These are phyloP conservation scores for Cyberlindnera misumaiensis DNA, from an alignment of 805 yeast species.

Conservation along the genomic window DNA sequence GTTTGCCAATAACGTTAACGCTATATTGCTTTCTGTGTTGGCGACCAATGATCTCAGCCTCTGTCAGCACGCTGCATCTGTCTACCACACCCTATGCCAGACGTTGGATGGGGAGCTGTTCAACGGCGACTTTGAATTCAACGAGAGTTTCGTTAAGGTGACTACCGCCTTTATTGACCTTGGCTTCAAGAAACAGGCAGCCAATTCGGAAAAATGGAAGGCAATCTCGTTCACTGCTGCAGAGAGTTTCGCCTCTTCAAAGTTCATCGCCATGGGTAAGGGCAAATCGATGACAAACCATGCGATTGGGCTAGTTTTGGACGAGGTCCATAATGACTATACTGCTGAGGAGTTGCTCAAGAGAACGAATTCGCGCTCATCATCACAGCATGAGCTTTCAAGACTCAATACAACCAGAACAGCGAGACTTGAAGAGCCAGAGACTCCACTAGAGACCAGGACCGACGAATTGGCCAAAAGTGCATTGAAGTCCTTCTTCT, in stretches of 20 bases:
- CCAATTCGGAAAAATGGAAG: conserved; percentile 30
- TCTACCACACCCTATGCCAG: conserved; percentile 41
- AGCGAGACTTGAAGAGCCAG: conserved; percentile 3
- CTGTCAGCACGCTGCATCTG: conserved; percentile 43
- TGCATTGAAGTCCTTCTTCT: conserved; percentile 54
- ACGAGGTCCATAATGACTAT: conserved; percentile 12
- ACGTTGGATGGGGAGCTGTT: conserved; percentile 57
- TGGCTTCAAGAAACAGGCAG: conserved; percentile 12
- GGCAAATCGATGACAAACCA: conserved; percentile 12
- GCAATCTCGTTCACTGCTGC: conserved; percentile 41
- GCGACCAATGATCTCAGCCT: conserved; percentile 54
- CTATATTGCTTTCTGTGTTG: conserved; percentile 48
- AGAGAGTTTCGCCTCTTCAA: conserved; percentile 27
- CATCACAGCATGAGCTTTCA: conserved; percentile 21
- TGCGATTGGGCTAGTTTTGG: conserved; percentile 15
- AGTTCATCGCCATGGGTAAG: conserved; percentile 10
- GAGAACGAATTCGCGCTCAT: conserved; percentile 14
- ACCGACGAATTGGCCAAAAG: conserved; percentile 27
- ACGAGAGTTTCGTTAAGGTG: conserved; percentile 37
- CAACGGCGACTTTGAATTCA: conserved; percentile 57
- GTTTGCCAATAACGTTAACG: conserved; percentile 63
- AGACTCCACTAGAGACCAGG: conserved; percentile 15
- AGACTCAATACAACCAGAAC: conserved; percentile 16
- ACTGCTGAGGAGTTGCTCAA: conserved; percentile 21
- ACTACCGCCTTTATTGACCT: conserved; percentile 21